These are phyloP conservation scores for Macrolepiota dolichaula DNA, from an alignment of 768 basidiomycete genomes.

Conservation along the genomic window DNA sequence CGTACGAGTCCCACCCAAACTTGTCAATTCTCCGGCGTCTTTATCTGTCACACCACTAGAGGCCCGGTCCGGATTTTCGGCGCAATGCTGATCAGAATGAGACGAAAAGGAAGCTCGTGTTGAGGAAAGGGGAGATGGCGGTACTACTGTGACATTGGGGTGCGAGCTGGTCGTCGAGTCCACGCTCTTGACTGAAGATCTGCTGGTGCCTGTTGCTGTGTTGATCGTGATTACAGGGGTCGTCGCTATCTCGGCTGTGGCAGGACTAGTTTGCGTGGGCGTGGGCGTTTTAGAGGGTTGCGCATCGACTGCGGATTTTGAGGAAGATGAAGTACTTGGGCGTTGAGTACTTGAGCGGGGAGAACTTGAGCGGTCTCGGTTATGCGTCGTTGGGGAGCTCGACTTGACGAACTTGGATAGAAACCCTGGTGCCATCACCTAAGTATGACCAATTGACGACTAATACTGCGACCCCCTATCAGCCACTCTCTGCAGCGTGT, in stretches of 20 bases:
- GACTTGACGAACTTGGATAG: slow-evolving; percentile 9
- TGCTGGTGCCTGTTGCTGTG: not conserved
- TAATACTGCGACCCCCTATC: not conserved
- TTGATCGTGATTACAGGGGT: slow-evolving; percentile 7
- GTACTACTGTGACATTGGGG: slow-evolving; percentile 4
- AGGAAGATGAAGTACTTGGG: not conserved
- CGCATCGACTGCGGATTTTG: not conserved
- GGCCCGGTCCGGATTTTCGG: slow-evolving; percentile 8
- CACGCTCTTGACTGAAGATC: not conserved
- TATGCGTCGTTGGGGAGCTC: not conserved
- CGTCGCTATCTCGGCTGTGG: not conserved
- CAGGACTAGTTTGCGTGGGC: not conserved
- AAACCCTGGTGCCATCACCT: slow-evolving; percentile 12
- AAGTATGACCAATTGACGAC: not conserved
- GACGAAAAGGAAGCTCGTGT: not conserved
- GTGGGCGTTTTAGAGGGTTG: not conserved
- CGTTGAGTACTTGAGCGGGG: not conserved
- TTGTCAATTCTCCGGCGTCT: slow-evolving; percentile 6
- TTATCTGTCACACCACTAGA: slow-evolving; percentile 6
- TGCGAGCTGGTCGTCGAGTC: slow-evolving; percentile 1
- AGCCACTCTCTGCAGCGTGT: not conserved
- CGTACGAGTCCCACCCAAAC: slow-evolving; percentile 10
- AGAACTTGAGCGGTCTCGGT: slow-evolving; percentile 5
- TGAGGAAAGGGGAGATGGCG: slow-evolving; percentile 5
- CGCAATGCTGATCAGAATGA: not conserved